A percentile compares a stretch with the other conserved stretches of the same genome.
Conservation (phyloP, 352 stramenopile genomes). For the Phytophthora tubulina region DNA sequence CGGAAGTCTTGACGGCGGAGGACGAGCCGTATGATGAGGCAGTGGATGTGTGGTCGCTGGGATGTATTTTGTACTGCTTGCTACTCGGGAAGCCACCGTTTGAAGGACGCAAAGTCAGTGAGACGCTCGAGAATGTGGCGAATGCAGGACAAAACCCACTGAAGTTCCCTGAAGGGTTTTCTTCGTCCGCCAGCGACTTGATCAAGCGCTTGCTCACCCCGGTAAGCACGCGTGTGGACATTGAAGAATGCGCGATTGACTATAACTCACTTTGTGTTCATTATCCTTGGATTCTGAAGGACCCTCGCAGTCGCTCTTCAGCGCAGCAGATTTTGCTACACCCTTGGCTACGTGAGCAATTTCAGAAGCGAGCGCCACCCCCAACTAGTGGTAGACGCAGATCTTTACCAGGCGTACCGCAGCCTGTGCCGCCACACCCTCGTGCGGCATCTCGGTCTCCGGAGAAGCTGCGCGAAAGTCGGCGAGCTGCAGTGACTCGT, state of each 20-base stretch:
- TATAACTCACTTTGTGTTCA: not conserved
- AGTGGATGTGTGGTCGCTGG: slow-evolving; percentile 85
- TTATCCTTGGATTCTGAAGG: slow-evolving; percentile 33
- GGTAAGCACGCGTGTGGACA: slow-evolving; percentile 31
- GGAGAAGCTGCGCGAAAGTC: slow-evolving; percentile 29
- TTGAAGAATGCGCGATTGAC: not conserved
- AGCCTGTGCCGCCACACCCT: slow-evolving; percentile 33
- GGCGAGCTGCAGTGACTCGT: slow-evolving; percentile 17
- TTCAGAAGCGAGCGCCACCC: slow-evolving; percentile 19
- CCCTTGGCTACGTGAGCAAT: slow-evolving; percentile 57
- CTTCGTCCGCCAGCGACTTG: slow-evolving; percentile 60
- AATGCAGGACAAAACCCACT: slow-evolving; percentile 56
- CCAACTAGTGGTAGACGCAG: slow-evolving; percentile 27
- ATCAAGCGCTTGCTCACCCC: slow-evolving; percentile 69
- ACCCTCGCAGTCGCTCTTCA: slow-evolving; percentile 52
- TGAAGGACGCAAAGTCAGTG: slow-evolving; percentile 77
- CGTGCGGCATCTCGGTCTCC: slow-evolving; percentile 25
- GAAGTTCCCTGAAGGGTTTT: slow-evolving; percentile 64
- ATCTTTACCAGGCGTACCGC: slow-evolving; percentile 9
- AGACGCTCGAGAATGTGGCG: slow-evolving; percentile 77
- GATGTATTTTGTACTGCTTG: slow-evolving; percentile 83
- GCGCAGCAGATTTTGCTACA: slow-evolving; percentile 65
- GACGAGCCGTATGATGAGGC: slow-evolving; percentile 63
- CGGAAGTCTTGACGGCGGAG: slow-evolving; percentile 64
- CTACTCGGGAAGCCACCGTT: slow-evolving; percentile 74